phyloP scores from a whole-genome alignment of 495 filamentous ascomycete species.

The Jackrogersella multiformis region DNA sequence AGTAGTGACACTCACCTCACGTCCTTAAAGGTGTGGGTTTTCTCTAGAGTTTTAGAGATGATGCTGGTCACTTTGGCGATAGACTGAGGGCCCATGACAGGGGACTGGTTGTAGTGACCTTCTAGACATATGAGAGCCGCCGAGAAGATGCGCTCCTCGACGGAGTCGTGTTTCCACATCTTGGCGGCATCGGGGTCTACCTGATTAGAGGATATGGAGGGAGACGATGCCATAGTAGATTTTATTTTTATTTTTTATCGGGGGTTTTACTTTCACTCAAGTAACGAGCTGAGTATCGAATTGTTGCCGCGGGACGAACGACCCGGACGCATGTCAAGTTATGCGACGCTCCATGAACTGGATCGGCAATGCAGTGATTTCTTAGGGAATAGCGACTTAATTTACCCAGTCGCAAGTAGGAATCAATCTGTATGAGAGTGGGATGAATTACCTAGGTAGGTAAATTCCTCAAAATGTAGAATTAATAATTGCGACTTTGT shows the following conservation, averaged over 20 bases:
- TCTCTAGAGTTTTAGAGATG: conserved; percentile 61
- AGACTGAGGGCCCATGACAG: conserved; percentile 58
- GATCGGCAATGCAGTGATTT: neutral
- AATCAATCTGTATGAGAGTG: neutral
- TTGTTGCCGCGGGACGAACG: neutral
- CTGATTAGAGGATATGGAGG: conserved; percentile 18
- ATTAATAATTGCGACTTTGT: too few species aligned
- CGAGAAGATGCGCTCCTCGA: conserved; percentile 66
- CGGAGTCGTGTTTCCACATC: conserved; percentile 43
- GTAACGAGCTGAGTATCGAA: neutral
- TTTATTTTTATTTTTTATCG: too few species aligned
- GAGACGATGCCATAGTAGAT: conserved; percentile 35
- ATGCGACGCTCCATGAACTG: conserved; percentile 1
- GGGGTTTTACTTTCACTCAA: too few species aligned
- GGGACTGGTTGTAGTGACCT: conserved; percentile 61
- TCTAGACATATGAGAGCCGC: conserved; percentile 63
- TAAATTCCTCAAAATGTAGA: too few species aligned
- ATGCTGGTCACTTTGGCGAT: conserved; percentile 60
- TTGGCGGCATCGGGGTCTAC: conserved; percentile 18
- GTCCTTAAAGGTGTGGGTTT: conserved; percentile 61
- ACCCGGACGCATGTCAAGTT: conserved; percentile 9
- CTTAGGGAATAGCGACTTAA: neutral
- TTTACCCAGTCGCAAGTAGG: neutral
- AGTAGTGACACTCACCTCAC: conserved; percentile 56
- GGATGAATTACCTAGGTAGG: neutral